phyloP scores from a whole-genome alignment of 495 filamentous ascomycete species.

The Penicillium macrosclerotiorum region DNA sequence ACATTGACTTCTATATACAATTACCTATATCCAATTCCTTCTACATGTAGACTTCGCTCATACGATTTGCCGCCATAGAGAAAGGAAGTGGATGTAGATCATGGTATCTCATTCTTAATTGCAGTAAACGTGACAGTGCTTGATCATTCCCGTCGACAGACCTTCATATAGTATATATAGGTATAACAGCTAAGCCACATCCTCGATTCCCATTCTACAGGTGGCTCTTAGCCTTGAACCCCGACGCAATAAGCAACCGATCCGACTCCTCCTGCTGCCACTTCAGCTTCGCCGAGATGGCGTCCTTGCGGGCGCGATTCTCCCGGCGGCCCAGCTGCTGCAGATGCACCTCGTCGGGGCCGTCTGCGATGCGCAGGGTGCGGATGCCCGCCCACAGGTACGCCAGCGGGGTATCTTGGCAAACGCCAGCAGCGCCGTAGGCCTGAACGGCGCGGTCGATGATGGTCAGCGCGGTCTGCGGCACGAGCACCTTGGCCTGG shows the following conservation, averaged over 20 bases:
- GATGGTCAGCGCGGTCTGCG: constrained; percentile 70
- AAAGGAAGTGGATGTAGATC: too few relatives aligned
- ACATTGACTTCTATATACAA: too few relatives aligned
- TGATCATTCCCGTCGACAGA: too few relatives aligned
- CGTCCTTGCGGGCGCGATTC: constrained; percentile 64
- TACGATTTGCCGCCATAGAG: too few relatives aligned
- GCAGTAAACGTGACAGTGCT: too few relatives aligned
- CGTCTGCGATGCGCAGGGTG: constrained; percentile 83
- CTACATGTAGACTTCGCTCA: too few relatives aligned
- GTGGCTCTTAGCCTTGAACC: constrained; percentile 47
- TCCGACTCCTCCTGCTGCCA: constrained; percentile 64
- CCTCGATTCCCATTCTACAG: constrained; percentile 22
- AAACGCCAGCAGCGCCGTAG: constrained; percentile 81
- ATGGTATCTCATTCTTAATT: too few relatives aligned
- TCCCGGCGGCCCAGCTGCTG: constrained; percentile 87
- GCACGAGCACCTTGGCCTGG: constrained; percentile 82
- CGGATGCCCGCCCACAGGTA: constrained; percentile 82
- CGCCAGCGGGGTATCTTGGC: constrained; percentile 87
- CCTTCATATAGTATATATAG: neutral
- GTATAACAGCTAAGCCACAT: neutral
- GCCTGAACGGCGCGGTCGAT: constrained; percentile 87
- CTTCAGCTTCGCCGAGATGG: constrained; percentile 59
- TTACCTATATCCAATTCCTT: too few relatives aligned
- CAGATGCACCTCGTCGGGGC: constrained; percentile 91
- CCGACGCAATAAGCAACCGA: constrained; percentile 61